Base-by-base conservation (phyloP, 352 stramenopile species). In the Pilasporangium apinafurcum region DNA sequence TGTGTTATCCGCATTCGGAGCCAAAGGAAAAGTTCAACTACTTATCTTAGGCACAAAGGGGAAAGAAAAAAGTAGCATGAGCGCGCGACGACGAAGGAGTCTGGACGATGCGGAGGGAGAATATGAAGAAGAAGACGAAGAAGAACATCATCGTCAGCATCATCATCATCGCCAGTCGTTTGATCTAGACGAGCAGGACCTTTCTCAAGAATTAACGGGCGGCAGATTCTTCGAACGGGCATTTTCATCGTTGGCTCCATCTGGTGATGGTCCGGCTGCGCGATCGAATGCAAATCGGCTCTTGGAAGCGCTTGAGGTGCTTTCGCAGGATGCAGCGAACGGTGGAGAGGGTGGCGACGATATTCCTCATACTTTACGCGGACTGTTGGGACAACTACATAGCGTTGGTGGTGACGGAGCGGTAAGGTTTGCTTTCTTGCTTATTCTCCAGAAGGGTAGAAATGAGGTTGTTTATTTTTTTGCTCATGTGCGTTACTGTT, bases 101-200 rank as follows among this genome's bases (percentile, higher is more conserved):
- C n/a, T n/a, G n/a, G n/a, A n/a, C n/a, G n/a, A n/a, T n/a, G n/a
- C n/a, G n/a, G n/a, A n/a, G n/a, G n/a, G n/a, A n/a, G n/a, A n/a
- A n/a, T n/a, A 17, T 30, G 39, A 78, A 80, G 43, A 95, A 95
- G 72, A 90, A 88, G 58, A 65, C 78, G 13, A 85, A 88, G 56
- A 50, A 70, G 33, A 82, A 86, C 53, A 50, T 95, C 26, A 79
- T 93, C 10, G 88, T 95, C 52, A 92, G 91, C 56, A 79, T 90
- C 31, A 70, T 79, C 25, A 64, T 73, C 7, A 68, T 92, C 26
- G 66, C 64, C 53, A 38, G 13, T 47, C 58, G 7, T 62, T 63
- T n/a, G 64, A 71, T 22, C 46, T 71, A 26, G 53, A 66, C 32
- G 60, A 61, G 25, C 54, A 37, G 20, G 40, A 51, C 12, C 32